phyloP scores from a whole-genome alignment of 805 yeast genomes.

The Suhomyces tanzawaensis region DNA sequence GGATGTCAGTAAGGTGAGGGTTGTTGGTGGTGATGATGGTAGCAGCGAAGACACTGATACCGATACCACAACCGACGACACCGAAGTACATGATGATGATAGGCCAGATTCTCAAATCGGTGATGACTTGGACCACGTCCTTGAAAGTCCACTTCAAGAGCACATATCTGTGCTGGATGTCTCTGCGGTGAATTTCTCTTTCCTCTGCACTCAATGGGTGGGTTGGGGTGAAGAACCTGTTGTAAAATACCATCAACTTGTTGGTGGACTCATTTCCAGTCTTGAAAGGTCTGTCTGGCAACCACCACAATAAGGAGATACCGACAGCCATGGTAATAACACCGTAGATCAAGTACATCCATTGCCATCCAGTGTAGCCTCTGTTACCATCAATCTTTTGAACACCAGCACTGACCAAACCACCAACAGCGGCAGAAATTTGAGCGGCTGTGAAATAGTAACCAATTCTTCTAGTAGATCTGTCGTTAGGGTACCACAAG shows the following conservation, averaged over 20 bases:
- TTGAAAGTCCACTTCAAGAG: conserved; percentile 53
- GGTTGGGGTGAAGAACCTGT: conserved; percentile 26
- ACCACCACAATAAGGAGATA: conserved; percentile 70
- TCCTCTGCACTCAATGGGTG: conserved; percentile 58
- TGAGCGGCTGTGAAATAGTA: conserved; percentile 92
- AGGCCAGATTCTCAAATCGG: conserved; percentile 76
- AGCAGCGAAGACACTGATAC: conserved; percentile 81
- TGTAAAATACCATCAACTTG: conserved; percentile 19
- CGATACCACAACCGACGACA: conserved; percentile 88
- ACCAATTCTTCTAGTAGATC: conserved; percentile 77
- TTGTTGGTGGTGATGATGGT: conserved; percentile 67
- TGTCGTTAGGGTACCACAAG: conserved; percentile 79
- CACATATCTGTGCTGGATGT: conserved; percentile 53
- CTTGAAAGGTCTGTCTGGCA: conserved; percentile 71
- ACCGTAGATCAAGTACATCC: conserved; percentile 82
- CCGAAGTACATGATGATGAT: conserved; percentile 86
- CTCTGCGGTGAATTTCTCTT: conserved; percentile 52
- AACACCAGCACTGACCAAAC: conserved; percentile 83
- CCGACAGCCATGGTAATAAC: conserved; percentile 64
- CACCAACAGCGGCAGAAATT: conserved; percentile 85
- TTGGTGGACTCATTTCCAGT: conserved; percentile 9
- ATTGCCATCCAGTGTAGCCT: conserved; percentile 81
- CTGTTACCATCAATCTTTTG: conserved; percentile 72
- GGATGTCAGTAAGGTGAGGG: conserved; percentile 60
- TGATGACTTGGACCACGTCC: conserved; percentile 53